Evolutionary conservation across 805 yeast species (phyloP).

Genomic region (Pichia paraexigua): DNA sequence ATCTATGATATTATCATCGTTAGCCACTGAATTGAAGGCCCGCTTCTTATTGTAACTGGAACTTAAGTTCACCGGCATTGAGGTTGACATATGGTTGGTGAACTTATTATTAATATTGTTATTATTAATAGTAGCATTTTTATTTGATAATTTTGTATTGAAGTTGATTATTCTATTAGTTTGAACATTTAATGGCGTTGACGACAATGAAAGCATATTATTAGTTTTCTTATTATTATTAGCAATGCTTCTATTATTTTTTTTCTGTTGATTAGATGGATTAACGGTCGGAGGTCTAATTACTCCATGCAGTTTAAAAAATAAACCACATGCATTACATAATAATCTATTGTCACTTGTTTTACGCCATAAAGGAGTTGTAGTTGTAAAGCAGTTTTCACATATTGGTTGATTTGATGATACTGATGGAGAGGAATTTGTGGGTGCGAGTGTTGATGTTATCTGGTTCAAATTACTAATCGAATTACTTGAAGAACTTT

Average conservation of each 20-base stretch:
- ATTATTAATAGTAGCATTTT: too few relatives aligned
- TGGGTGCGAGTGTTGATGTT: not conserved
- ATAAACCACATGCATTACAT: slow-evolving; percentile 91
- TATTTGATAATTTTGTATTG: not conserved
- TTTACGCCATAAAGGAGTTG: slow-evolving; percentile 92
- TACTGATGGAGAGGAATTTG: not conserved
- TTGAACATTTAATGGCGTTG: not conserved
- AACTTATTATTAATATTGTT: not conserved
- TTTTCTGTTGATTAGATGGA: not conserved
- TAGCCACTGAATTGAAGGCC: slow-evolving; percentile 2
- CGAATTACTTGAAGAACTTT: slow-evolving; percentile 7
- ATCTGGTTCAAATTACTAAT: not conserved
- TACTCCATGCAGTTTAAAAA: slow-evolving; percentile 76
- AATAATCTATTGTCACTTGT: slow-evolving; percentile 71
- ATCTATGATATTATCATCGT: slow-evolving; percentile 6
- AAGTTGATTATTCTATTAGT: not conserved
- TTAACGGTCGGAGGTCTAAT: slow-evolving; percentile 22
- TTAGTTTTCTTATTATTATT: not conserved
- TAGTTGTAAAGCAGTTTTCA: slow-evolving; percentile 82
- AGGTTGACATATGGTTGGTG: not conserved
- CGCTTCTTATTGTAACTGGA: slow-evolving; percentile 6
- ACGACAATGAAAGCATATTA: not conserved
- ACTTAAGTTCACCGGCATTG: not conserved
- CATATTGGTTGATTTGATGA: slow-evolving; percentile 39
- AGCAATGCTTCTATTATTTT: not conserved